phyloP scores from a whole-genome alignment of 2,329 filamentous ascomycete species.

The Podosphaera leucotricha region DNA sequence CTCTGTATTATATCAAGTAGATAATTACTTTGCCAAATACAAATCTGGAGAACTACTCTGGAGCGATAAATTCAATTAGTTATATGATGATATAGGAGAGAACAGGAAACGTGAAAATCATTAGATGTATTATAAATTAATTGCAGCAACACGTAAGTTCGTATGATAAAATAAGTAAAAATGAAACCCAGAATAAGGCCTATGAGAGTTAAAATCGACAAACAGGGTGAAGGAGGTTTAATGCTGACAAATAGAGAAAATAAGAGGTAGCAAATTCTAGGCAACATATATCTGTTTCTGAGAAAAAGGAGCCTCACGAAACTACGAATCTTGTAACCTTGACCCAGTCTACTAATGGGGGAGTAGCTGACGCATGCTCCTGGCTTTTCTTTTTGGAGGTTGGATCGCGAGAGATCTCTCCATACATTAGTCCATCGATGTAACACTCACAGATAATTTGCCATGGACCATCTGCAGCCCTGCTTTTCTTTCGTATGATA shows the following conservation, averaged over 20 bases:
- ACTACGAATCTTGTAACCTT: not conserved
- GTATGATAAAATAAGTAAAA: not conserved
- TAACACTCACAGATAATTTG: slow-evolving; percentile 2
- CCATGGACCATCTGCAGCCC: not conserved
- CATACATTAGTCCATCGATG: slow-evolving; percentile 7
- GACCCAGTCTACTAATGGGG: not conserved
- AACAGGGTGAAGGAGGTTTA: not conserved
- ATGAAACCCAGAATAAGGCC: not conserved
- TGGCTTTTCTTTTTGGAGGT: not conserved
- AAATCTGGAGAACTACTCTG: too few relatives aligned
- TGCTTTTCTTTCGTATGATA: slow-evolving; percentile 1
- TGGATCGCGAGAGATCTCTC: not conserved
- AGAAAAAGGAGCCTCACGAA: not conserved
- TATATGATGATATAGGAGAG: too few relatives aligned
- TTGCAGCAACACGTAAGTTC: not conserved
- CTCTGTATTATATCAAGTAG: too few relatives aligned
- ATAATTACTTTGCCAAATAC: too few relatives aligned
- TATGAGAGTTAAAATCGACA: not conserved
- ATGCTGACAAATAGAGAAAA: not conserved
- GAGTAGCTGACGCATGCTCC: not conserved
- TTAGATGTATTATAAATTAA: too few relatives aligned
- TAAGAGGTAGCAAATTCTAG: not conserved
- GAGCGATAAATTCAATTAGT: too few relatives aligned
- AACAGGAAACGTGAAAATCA: too few relatives aligned
- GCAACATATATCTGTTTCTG: not conserved